Base-by-base conservation (phyloP, 176 grass and related monocot species). In the Musa troglodytarum region DNA sequence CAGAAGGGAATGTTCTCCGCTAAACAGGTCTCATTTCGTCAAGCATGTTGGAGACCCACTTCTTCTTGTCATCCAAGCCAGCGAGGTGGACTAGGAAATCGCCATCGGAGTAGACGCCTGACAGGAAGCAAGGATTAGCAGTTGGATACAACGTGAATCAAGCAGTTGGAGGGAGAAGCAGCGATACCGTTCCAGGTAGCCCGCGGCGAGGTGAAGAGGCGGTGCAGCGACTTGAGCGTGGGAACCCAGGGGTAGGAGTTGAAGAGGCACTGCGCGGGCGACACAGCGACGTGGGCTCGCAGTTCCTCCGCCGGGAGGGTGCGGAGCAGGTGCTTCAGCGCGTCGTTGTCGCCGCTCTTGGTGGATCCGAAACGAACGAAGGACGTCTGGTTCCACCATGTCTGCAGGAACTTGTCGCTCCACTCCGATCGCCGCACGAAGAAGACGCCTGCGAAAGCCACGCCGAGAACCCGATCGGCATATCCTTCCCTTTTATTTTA, bases 71-170 rank as follows among this genome's bases (percentile, higher is more conserved):
- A 79, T 89, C 82, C 24, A 97, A 13, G 49, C 94, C 94, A 58
- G 94, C 94, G 22, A 97, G 83, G 81, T 97, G 94, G 19, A 97
- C 59, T 83, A 97, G 87, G 66, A 93, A 97, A 65, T 93, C 94
- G 71, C 94, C 94, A 78, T 93, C 82, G 2, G 94, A 93, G 83
- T 97, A 97, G 69, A 77, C 86, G 17, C 94, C 94, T 97, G 72
- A 81, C 53, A 74, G 49, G 9, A 21, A 78, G 54, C 25, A 8
- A 72, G n/a, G 82, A 11, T 8, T 53, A 76, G 53, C 13, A 49
- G 2, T 72, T 50, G 23, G 9, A 79, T 22, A 74, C 59, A 16
- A 20, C 53, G 34, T 43, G 34, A 76, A 43, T 76, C 17, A 58
- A 43, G 22, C 3, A 8, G 10, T 12, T 78, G 50, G 49, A 5